phyloP scores from a whole-genome alignment of 1,139 yeast species.

The Yamadazyma diospyri region DNA sequence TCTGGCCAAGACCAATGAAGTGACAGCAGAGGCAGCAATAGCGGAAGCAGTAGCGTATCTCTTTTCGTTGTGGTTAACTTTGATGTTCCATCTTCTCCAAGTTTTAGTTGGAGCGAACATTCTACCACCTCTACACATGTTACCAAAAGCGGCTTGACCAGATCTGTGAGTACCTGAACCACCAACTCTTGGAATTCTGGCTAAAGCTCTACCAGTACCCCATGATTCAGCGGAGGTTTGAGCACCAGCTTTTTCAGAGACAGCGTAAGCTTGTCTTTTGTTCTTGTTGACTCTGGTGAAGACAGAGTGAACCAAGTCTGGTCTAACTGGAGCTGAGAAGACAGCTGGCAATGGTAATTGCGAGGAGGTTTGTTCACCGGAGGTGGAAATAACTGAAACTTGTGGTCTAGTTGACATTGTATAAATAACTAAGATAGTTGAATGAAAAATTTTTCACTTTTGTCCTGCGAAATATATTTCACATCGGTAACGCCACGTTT shows the following conservation, averaged over 20 bases:
- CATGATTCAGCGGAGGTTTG: constrained; percentile 99
- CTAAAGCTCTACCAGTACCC: constrained; percentile 99
- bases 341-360: constrained; percentile 96
- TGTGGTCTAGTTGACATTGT: constrained; percentile 83
- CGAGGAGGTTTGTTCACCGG: constrained; percentile 83
- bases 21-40: constrained; percentile 98
- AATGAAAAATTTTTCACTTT: constrained; percentile 12
- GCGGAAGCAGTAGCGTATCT: constrained; percentile 99
- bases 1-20: constrained; percentile 98
- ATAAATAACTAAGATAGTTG: constrained; percentile 16
- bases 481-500: constrained; percentile 6
- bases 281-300: constrained; percentile 98
- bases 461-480: constrained; percentile 13
- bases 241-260: constrained; percentile 98
- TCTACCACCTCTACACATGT: constrained; percentile 99
- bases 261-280: constrained; percentile 99
- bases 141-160: constrained; percentile 99
- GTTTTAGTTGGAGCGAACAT: constrained; percentile 99
- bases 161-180: constrained; percentile 99
- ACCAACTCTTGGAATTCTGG: constrained; percentile 99
- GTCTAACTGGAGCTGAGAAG: constrained; percentile 99
- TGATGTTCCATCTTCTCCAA: constrained; percentile 99
- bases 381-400: constrained; percentile 88
- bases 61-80: constrained; percentile 99
- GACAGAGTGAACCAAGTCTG: constrained; percentile 98